Base-by-base conservation (phyloP, 1,139 yeast genomes). In the Candida pseudocylindracea region DNA sequence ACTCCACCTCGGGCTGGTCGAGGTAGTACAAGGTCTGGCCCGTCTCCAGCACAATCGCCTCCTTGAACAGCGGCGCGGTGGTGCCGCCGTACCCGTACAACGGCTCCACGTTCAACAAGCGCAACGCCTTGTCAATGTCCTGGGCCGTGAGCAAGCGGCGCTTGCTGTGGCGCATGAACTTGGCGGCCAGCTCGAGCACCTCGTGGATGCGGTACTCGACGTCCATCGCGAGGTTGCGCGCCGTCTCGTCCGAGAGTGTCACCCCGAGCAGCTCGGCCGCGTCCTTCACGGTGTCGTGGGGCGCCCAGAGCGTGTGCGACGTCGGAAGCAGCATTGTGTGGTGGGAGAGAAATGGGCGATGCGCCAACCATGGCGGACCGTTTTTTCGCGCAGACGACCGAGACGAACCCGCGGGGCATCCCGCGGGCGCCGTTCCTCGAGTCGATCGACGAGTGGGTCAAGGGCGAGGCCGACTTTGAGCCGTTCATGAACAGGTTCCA, bases 381-480 rank as follows among this genome's bases (percentile, higher is more conserved):
- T 15, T 15, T 15, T 15, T 15, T 15, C 20, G 20, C 20, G 6
- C 20, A 15, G 6, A 15, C 72, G 10, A 63, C 55, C 15, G 58
- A 60, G 31, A 52, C 72, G 31, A 85, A 85, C 45, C 88, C 94
- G 15, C 64, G 96, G 40, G 98, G 98, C 2, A 88, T 88, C 36
- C 99, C 98, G 9, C 79, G 79, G 45, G 98, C 98, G 1, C 94
- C 93, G 25, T 88, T 91, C 50, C 73, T 91, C 37, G 93, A 79
- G 39, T 69, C 71, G 38, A 92, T 88, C 12, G 20, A 15, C 6
- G 20, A 15, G 20, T 15, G 20, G 20, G 20, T 15, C 6, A 15
- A 15, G 20, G 20, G 20, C 20, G 20, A 15, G 6, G 91, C 72
- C 37, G 88, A 80, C 42, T 83, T 78, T 37, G 83, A 78, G 36